Evolutionary conservation across 495 filamentous ascomycete species (phyloP), one percentile per base, ranked within the genome.

Genomic region (Hyaloscypha hepaticicola): DNA sequence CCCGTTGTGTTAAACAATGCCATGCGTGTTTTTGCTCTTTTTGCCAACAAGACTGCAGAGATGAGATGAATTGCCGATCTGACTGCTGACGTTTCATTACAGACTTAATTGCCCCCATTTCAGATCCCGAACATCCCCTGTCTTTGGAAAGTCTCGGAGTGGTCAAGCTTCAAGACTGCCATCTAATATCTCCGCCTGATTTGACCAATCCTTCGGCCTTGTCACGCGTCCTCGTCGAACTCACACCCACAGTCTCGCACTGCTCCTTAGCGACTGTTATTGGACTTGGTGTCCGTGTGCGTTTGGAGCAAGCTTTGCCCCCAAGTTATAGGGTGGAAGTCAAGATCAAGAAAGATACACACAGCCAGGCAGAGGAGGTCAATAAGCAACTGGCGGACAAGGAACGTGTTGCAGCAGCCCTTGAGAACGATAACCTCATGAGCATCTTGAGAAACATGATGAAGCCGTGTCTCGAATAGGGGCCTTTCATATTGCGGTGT

Each of bases 161-260:
- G 16, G 92, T 98, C 55, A 96, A 91, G 53, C 87, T 99, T 9
- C 90, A 91, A 11, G 95, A 99, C 72, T 97, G 98, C 69, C 79
- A 84, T 64, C 88, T 99, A 63, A 81, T 77, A 9, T 81, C 87
- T 12, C 81, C 86, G 19, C 80, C 86, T 14, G 68, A 77, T 69
- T 72, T 73, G 33, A 84, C 82, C 27, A 83, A 80, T 41, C 74
- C 77, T 41, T 71, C 78, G 52, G 72, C 76, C 21, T 69, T 85
- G 64, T 74, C 73, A 27, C 76, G 74, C 12, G 87, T 91, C 3
- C 76, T 84, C 7, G 86, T 92, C 29, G 80, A 90, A 68, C 88
- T 99, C 58, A 99, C 95, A 3, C 95, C 95, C n/a, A 99, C 96
- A 21, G 92, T 98, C 72, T 96, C 93, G 22, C 96, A 98, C 71